Evolutionary conservation across 106 monocot genomes (phyloP).

Genomic region (Hemerocallis citrina): DNA sequence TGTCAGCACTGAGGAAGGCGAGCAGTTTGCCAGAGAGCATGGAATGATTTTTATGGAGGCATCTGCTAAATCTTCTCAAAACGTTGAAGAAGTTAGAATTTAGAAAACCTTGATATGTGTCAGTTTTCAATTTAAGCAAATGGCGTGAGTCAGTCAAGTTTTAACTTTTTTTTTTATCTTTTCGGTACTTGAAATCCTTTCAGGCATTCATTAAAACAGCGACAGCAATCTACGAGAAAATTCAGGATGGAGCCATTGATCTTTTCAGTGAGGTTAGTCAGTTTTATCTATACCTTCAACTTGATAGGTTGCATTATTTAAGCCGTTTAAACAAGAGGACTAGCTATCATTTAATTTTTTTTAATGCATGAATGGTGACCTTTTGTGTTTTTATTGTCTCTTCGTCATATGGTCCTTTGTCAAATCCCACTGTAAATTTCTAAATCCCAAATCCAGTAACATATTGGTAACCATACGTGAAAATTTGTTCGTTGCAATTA

Average conservation of each 20-base stretch:
- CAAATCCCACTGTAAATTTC: background rate
- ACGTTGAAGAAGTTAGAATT: constrained; percentile 17
- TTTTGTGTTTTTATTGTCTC: background rate
- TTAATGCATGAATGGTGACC: background rate
- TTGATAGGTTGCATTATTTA: background rate
- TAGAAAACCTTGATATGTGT: background rate
- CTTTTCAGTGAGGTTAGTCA: constrained; percentile 24
- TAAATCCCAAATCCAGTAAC: too few relatives aligned
- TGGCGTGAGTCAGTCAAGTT: background rate
- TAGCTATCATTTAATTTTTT: background rate
- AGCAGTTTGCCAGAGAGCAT: constrained; percentile 31
- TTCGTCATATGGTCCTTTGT: background rate
- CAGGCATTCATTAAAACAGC: constrained; percentile 28
- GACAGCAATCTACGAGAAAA: constrained; percentile 17
- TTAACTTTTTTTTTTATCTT: background rate
- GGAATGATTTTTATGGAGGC: constrained; percentile 31
- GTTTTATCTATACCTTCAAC: background rate
- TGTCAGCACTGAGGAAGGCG: constrained; percentile 28
- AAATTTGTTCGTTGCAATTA: too few relatives aligned
- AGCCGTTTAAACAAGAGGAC: background rate
- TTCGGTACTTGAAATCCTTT: background rate
- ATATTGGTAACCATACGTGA: too few relatives aligned
- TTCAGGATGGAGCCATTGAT: constrained; percentile 27
- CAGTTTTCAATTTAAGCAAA: too few relatives aligned
- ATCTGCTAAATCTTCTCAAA: constrained; percentile 29